Base-by-base conservation (phyloP, 2,329 filamentous ascomycete species). In the Fusarium ramigenum region DNA sequence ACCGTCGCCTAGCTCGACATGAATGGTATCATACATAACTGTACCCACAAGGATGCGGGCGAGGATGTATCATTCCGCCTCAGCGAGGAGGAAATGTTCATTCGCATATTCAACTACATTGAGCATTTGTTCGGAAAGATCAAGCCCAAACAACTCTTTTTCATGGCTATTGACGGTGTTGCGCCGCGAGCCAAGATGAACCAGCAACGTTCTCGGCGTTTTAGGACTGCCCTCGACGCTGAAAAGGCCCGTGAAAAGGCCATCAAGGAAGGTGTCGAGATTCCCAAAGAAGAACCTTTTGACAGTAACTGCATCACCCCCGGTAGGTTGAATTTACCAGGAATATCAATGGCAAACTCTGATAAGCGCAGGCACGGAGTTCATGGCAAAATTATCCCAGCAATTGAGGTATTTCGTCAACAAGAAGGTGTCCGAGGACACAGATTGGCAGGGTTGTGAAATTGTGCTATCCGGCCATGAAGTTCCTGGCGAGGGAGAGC, bases 11-110 rank as follows among this genome's bases (percentile, higher is more conserved):
- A 92, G 90, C 87, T 97, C 77, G 94, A 97, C 80, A 99, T 99
- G 96, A 99, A 99, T 84, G 96, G 96, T 76, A 99, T 99, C 82
- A 99, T 99, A 79, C 96, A 99, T 84, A 99, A 99, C 83, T 99
- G 96, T 83, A 99, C 96, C 63, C 96, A 99, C 85, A 97, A 96
- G 80, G 96, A 99, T 84, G 92, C 94, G 30, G 84, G 84, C 61
- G 95, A 97, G 80, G 95, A 96, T 80, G 91, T 95, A 8, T 94
- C 94, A 3, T 97, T 97, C 79, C 94, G 96, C 62, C 92, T 98
- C 84, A 96, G 93, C 64, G 97, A 99, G 82, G 96, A 99, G 82
- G 94, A 98, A 83, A 99, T 99, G 96, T 99, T 99, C 81, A 98
- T 99, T 77, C 93, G 95, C 66, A 99, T 99, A 79, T 99, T 99